Evolutionary conservation across 345 rosid genomes (phyloP).

Genomic region (Draba incana): DNA sequence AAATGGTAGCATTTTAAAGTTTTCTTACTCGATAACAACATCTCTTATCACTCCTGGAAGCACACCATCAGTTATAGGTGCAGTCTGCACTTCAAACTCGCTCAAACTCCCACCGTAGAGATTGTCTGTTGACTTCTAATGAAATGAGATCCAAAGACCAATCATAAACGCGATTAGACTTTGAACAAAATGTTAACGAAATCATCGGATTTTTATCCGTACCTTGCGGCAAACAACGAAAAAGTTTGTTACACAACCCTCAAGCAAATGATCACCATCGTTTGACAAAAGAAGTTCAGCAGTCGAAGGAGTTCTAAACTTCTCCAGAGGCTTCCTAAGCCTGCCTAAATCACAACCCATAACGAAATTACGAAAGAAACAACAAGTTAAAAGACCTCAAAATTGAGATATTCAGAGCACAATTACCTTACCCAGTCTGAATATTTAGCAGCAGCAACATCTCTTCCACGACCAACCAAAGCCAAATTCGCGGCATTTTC

Average conservation of each 20-base stretch:
- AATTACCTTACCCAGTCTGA: slow-evolving; percentile 88
- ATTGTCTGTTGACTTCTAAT: slow-evolving; percentile 27
- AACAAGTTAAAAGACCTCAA: not conserved
- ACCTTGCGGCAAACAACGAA: slow-evolving; percentile 74
- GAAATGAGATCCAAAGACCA: slow-evolving; percentile 15
- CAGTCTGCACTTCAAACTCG: slow-evolving; percentile 73
- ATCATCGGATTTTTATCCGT: slow-evolving; percentile 20
- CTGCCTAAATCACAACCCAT: slow-evolving; percentile 47
- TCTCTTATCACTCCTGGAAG: slow-evolving; percentile 90
- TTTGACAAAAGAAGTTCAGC: slow-evolving; percentile 81
- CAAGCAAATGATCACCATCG: slow-evolving; percentile 84
- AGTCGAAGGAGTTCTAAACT: slow-evolving; percentile 67
- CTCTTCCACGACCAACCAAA: slow-evolving; percentile 76
- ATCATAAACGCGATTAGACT: not conserved
- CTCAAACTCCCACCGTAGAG: slow-evolving; percentile 35
- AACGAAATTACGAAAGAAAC: slow-evolving; percentile 18
- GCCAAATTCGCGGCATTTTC: slow-evolving; percentile 71
- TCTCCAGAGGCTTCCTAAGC: slow-evolving; percentile 80
- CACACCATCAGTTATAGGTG: slow-evolving; percentile 75
- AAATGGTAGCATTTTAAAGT: not conserved
- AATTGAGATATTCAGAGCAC: slow-evolving; percentile 20
- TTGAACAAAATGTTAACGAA: not conserved
- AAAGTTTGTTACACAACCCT: slow-evolving; percentile 75
- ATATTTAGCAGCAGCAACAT: slow-evolving; percentile 72
- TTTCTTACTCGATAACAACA: slow-evolving; percentile 75